Base-by-base conservation (phyloP, 2,329 filamentous ascomycete species). In the Hymenoscyphus fraxineus region DNA sequence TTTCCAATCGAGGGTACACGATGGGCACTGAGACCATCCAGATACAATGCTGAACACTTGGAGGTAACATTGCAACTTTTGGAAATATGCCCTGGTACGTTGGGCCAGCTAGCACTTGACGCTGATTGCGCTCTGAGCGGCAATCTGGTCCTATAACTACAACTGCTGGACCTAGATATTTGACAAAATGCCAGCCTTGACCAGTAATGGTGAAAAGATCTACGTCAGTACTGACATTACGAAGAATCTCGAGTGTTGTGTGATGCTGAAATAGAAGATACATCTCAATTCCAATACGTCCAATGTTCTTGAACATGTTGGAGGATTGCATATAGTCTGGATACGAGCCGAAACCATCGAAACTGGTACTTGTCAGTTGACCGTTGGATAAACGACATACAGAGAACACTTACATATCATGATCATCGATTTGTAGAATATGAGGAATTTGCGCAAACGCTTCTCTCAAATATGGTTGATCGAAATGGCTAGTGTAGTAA, bases 231-330 rank as follows among this genome's bases (percentile, higher is more conserved):
- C 85, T 90, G 64, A 96, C 89, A 71, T 96, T 94, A 61, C 93
- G 90, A 64, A 99, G 85, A 54, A 98, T 91, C 74, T 98, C 95
- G 2, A 96, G 83, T 0, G 94, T 98, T 0, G 95, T 98, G 77
- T 99, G 95, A 74, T 99, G 95, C 75, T 99, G 95, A 82, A 99
- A 99, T 7, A 99, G 85, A 41, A 99, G 83, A 75, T 98, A 99
- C 93, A 97, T 97, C 71, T 98, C 93, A 63, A 96, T 93, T 27
- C 93, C 95, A 67, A 99, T 89, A 44, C 95, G 88, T 31, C 95
- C 95, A 73, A 98, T 96, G 75, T 98, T 98, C 79, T 96, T 97
- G 82, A 99, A 98, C 80, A 98, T 93, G 69, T 96, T 90, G 19
- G 93, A 97, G 70, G 91, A 91, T 75, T 99, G 95, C 94, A 99